Conservation (phyloP, 176 grass and related monocot genomes). For the Thinopyrum elongatum region DNA sequence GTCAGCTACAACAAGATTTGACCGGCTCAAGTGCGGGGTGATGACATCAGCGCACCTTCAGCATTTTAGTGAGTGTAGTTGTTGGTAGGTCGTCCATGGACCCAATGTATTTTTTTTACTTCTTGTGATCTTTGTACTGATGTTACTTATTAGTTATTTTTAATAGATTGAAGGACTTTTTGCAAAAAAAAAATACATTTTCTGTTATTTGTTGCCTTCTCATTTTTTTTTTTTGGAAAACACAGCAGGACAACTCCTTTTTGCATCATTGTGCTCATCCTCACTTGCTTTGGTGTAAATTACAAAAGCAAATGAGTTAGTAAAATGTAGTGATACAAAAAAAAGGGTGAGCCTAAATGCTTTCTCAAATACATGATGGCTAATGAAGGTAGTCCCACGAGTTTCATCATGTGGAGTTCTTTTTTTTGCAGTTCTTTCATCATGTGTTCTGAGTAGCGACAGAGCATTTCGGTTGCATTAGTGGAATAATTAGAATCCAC, state of each 20-base stretch:
- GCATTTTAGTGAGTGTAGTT: too few species aligned
- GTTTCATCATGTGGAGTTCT: not conserved
- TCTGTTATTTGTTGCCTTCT: not conserved
- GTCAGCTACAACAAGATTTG: too few species aligned
- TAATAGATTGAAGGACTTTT: too few species aligned
- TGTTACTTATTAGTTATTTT: too few species aligned
- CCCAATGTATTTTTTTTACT: too few species aligned
- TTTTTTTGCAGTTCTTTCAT: too few species aligned
- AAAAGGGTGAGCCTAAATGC: not conserved
- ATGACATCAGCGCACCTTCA: too few species aligned
- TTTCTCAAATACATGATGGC: not conserved
- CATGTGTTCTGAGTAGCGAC: not conserved
- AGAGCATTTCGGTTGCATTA: constrained; percentile 4
- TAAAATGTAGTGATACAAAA: not conserved
- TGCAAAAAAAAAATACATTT: too few species aligned
- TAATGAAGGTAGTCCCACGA: not conserved
- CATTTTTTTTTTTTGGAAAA: not conserved
- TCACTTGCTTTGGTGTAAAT: not conserved
- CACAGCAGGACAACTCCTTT: not conserved
- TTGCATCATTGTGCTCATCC: not conserved
- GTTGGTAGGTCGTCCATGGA: too few species aligned
- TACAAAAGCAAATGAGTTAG: not conserved
- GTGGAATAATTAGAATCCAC: not conserved
- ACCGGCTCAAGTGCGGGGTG: too few species aligned
- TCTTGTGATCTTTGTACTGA: too few species aligned